phyloP scores from a whole-genome alignment of 1,284 basidiomycete genomes.

The Porogramme epimiltina region DNA sequence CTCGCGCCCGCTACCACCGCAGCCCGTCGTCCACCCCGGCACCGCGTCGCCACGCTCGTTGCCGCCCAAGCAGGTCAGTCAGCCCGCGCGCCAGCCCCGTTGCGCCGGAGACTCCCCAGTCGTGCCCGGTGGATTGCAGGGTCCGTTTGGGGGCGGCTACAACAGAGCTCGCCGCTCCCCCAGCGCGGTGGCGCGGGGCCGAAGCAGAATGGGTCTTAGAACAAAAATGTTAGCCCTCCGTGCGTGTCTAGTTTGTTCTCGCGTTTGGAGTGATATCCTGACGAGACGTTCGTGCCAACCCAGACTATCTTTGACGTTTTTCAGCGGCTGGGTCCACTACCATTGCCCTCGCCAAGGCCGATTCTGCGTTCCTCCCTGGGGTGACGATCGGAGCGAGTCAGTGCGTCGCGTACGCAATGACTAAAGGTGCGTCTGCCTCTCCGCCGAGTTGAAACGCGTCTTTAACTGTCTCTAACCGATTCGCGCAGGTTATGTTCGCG shows the following conservation, averaged over 20 bases:
- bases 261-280: neutral
- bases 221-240: constrained; percentile 60
- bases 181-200: constrained; percentile 36
- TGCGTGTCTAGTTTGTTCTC: constrained; percentile 29
- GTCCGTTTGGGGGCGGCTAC: constrained; percentile 34
- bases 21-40: constrained; percentile 45
- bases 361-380: constrained; percentile 76
- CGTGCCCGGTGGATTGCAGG: constrained; percentile 47
- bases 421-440: constrained; percentile 51
- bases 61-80: constrained; percentile 52
- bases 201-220: constrained; percentile 43
- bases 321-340: constrained; percentile 71
- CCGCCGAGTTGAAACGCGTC: neutral
- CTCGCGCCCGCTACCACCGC: constrained; percentile 51
- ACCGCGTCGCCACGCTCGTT: constrained; percentile 64
- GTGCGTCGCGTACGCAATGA: constrained; percentile 90
- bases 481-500: constrained; percentile 68
- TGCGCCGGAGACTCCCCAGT: constrained; percentile 37
- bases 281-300: constrained; percentile 10
- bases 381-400: constrained; percentile 84
- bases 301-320: constrained; percentile 78
- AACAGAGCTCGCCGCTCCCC: constrained; percentile 64
- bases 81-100: constrained; percentile 29
- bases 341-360: constrained; percentile 81
- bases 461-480: neutral